Conservation (phyloP, 2,329 filamentous ascomycete genomes). For the Pleochaeta shiraiana region DNA sequence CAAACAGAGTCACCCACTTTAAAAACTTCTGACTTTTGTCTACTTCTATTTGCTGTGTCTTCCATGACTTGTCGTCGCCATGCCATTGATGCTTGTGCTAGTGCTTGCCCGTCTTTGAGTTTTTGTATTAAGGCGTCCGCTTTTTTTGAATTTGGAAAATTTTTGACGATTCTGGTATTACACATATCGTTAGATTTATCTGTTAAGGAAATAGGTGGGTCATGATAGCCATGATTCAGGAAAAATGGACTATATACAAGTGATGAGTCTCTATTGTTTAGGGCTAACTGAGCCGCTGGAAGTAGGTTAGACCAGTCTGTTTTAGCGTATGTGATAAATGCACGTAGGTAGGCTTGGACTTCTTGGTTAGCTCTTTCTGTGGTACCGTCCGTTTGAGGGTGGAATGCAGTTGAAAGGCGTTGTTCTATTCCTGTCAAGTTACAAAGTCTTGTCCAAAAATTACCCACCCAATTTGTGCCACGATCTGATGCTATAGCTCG, state of each 20-base stretch:
- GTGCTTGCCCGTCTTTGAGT: neutral
- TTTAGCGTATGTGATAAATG: neutral
- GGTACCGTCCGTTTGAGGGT: no score
- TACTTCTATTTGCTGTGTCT: neutral
- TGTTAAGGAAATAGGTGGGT: neutral
- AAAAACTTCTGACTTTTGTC: neutral
- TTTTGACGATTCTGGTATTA: neutral
- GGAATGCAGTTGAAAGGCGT: no score
- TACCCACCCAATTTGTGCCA: no score
- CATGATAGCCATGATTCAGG: neutral
- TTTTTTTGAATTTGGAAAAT: neutral
- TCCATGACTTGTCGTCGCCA: neutral
- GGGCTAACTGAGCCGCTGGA: neutral
- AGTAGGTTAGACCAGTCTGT: neutral
- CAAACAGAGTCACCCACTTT: neutral
- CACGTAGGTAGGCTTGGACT: no score
- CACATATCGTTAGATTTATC: neutral
- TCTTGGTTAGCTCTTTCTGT: neutral
- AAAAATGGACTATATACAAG: neutral
- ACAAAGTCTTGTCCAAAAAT: no score
- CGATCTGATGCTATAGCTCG: neutral
- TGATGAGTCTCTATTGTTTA: constrained; percentile 2
- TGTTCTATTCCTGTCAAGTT: no score
- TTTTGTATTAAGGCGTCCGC: neutral
- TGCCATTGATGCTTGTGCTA: neutral